Base-by-base conservation (phyloP, 1,284 basidiomycete species). In the Butyriboletus appendiculatus region DNA sequence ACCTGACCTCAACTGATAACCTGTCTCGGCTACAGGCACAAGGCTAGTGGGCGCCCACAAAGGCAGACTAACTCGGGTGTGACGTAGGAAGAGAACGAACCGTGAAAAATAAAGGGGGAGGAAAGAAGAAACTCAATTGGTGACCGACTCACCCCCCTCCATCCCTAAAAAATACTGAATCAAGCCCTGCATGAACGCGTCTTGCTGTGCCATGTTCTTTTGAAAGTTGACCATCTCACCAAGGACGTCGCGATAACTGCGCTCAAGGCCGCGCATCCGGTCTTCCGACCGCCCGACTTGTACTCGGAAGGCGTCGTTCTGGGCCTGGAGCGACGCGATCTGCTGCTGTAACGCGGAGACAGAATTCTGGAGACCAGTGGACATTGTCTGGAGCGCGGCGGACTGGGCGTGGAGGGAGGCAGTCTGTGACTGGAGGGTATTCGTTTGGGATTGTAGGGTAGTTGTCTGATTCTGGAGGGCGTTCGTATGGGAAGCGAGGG, bases 161-260 rank as follows among this genome's bases (percentile, higher is more conserved):
- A 82, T 76, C 62, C 87, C 85, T 64, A 93, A 76, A 68, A 92
- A 88, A 70, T 92, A 91, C 61, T 88, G 84, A 61, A 94, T 87
- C 58, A 94, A 72, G 61, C 84, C 85, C 73, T 93, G 89, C 84
- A 94, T 90, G 56, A 94, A 72, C 48, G 83, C 83, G 61, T 95
- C 92, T 76, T 94, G 92, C 71, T 91, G 87, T 32, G 89, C 88
- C 82, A 92, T 87, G 62, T 88, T 89, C 55, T 88, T 75, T 74
- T 94, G 92, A 67, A 93, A 90, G 49, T 84, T 84, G 61, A 90
- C 86, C 81, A 95, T 88, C 72, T 94, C 91, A 56, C 82, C 81
- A 26, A 93, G 81, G 38, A 93, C 85, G 56, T 81, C 85, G 68
- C 89, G 84, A 69, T 93, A 92, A 66, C 88, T 87, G 55, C 79